Evolutionary conservation across 176 grass and related monocot genomes (phyloP).

Genomic region (Ananas comosus): DNA sequence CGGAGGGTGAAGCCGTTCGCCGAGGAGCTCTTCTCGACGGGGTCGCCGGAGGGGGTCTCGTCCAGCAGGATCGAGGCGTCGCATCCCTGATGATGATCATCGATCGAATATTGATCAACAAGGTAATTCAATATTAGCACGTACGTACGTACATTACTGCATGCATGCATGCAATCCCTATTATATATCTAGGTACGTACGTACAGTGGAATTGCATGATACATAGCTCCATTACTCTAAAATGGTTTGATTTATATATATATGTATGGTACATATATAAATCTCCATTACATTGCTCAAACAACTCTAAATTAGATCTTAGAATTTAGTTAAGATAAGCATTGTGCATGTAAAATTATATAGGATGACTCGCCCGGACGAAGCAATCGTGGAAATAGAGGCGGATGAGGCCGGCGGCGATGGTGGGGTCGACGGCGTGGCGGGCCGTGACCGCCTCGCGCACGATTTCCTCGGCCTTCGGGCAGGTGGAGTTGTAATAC

Average conservation of each 20-base stretch:
- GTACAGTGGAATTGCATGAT: no score
- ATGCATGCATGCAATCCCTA: not conserved
- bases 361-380: constrained; percentile 28
- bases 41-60: constrained; percentile 25
- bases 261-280: no score
- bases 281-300: no score
- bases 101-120: no score
- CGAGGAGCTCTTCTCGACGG: constrained; percentile 41
- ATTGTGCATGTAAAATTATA: not conserved
- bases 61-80: constrained; percentile 48
- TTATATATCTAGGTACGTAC: not conserved
- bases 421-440: constrained; percentile 5
- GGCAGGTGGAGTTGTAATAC: constrained; percentile 19
- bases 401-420: constrained; percentile 26
- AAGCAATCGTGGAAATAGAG: constrained; percentile 53
- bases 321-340: not conserved
- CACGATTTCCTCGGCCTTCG: constrained; percentile 18
- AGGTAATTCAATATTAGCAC: no score
- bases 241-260: no score
- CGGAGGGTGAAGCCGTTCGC: constrained; percentile 38
- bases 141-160: not conserved
- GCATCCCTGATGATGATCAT: constrained; percentile 23
- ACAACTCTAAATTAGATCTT: no score
- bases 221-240: no score
- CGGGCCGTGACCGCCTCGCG: constrained; percentile 6